phyloP scores from a whole-genome alignment of 345 rosid genomes.

The Garcia nutans region DNA sequence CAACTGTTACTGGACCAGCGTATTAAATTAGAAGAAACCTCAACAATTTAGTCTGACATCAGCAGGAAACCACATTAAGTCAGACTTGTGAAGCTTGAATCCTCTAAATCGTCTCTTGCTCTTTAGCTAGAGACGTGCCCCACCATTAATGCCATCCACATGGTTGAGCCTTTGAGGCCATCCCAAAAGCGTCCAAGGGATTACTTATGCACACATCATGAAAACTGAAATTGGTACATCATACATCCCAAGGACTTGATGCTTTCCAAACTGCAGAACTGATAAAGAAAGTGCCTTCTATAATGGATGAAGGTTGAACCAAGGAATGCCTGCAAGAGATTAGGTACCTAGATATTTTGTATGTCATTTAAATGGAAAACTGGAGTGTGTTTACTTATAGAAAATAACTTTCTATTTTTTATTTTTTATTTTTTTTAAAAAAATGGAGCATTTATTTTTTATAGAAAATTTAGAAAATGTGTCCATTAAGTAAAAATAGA shows the following conservation, averaged over 20 bases:
- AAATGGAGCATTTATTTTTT: too few species aligned
- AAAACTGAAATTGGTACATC: neutral
- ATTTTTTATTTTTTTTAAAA: too few species aligned
- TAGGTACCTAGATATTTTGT: neutral
- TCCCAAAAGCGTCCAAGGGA: neutral
- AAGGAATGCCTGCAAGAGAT: neutral
- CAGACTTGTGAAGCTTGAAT: neutral
- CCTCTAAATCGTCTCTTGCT: neutral
- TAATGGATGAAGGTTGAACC: neutral
- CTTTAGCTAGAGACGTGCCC: constrained; percentile 1
- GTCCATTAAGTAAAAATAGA: too few species aligned
- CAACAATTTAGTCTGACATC: neutral
- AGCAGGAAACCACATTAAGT: neutral
- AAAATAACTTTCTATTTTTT: too few species aligned
- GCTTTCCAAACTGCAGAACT: neutral
- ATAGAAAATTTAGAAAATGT: too few species aligned
- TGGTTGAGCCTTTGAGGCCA: neutral
- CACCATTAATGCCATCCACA: neutral
- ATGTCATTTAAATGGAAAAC: neutral
- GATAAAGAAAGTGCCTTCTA: neutral
- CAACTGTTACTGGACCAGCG: neutral
- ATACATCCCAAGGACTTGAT: neutral
- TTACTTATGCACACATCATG: neutral
- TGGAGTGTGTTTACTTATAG: too few species aligned
- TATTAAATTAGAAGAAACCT: neutral